phyloP scores from a whole-genome alignment of 1,284 basidiomycete species.

The Schizophyllum amplum region DNA sequence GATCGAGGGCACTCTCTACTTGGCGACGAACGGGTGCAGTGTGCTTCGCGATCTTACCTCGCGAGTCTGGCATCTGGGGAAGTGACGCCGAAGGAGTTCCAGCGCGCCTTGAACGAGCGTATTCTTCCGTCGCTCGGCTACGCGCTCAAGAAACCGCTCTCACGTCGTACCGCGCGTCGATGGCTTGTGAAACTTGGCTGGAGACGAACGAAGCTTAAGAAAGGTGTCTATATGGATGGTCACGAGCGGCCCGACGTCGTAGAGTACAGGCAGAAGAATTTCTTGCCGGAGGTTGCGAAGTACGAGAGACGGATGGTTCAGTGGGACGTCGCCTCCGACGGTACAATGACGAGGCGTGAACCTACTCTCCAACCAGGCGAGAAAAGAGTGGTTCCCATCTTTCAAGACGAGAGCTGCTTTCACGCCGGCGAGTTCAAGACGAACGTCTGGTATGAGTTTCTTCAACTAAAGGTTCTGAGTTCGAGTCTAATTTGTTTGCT shows the following conservation, averaged over 20 bases:
- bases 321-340: conserved; percentile 18
- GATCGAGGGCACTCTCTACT: too few relatives aligned
- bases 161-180: conserved; percentile 18
- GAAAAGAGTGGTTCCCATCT: too few relatives aligned
- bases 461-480: too few relatives aligned
- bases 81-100: conserved; percentile 21
- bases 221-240: conserved; percentile 30
- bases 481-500: too few relatives aligned
- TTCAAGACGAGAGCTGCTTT: too few relatives aligned
- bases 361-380: too few relatives aligned
- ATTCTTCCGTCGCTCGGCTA: conserved; percentile 24
- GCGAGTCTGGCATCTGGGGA: conserved; percentile 26
- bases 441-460: too few relatives aligned
- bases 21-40: too few relatives aligned
- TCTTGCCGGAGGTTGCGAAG: conserved; percentile 22
- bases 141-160: conserved; percentile 13
- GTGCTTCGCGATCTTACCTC: too few relatives aligned
- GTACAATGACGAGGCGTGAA: too few relatives aligned
- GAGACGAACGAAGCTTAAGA: conserved; percentile 17
- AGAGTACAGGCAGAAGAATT: conserved; percentile 20
- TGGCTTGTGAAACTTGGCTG: conserved; percentile 25
- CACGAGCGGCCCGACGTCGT: conserved; percentile 29
- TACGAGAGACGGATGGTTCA: conserved; percentile 18
- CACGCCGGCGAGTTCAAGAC: too few relatives aligned
- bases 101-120: conserved; percentile 16